Percentiles rank a stretch among this genome's conserved stretches.
Evolutionary conservation across 805 yeast genomes (phyloP).

Genomic region (Lachancea quebecensis): DNA sequence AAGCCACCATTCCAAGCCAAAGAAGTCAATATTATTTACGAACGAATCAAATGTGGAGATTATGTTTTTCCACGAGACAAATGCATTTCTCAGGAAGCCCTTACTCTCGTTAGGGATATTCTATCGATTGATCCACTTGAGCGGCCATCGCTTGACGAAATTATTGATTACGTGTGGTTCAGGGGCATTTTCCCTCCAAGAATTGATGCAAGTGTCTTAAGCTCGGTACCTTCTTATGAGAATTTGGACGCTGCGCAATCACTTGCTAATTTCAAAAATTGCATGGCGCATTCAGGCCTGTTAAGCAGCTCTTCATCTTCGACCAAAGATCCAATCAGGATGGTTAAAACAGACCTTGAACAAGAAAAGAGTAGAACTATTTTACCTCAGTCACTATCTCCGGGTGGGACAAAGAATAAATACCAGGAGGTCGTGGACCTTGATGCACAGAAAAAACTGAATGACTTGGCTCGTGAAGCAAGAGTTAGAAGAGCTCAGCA

Average conservation of each 20-base stretch:
- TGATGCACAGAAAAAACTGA: slow-evolving; percentile 30
- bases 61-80: slow-evolving; percentile 70
- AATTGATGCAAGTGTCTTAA: slow-evolving; percentile 35
- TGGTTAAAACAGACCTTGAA: slow-evolving; percentile 59
- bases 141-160: slow-evolving; percentile 76
- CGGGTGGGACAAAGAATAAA: slow-evolving; percentile 83
- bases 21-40: slow-evolving; percentile 87
- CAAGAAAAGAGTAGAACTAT: slow-evolving; percentile 62
- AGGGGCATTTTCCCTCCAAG: slow-evolving; percentile 80
- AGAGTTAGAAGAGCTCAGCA: slow-evolving; percentile 32
- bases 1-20: slow-evolving; percentile 98
- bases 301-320: slow-evolving; percentile 27
- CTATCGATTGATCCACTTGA: slow-evolving; percentile 69
- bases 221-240: slow-evolving; percentile 59
- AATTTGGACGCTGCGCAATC: slow-evolving; percentile 55
- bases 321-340: slow-evolving; percentile 60
- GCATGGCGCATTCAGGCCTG: slow-evolving; percentile 60
- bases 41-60: slow-evolving; percentile 78
- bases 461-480: slow-evolving; percentile 31
- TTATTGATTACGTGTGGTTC: slow-evolving; percentile 81
- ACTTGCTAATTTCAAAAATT: slow-evolving; percentile 55
- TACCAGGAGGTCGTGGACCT: slow-evolving; percentile 62
- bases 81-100: slow-evolving; percentile 63
- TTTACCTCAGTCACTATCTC: slow-evolving; percentile 85
- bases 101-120: slow-evolving; percentile 60